A percentile compares a stretch with the other conserved stretches of the same genome.
Conservation (phyloP, 2,329 filamentous ascomycete species). For the Magnaporthiopsis poae region DNA sequence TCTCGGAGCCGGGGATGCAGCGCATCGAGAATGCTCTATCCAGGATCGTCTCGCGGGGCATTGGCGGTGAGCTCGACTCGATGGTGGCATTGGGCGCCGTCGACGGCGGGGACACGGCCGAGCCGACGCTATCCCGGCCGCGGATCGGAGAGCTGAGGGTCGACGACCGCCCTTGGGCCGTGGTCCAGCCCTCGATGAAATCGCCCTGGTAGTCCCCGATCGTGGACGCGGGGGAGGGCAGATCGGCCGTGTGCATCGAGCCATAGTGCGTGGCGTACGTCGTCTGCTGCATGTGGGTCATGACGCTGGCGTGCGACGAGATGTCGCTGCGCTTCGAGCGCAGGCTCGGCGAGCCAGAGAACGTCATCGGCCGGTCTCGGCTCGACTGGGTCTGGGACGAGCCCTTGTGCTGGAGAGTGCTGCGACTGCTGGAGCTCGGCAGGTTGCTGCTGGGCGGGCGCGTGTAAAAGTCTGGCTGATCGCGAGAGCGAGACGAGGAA, state of each 20-base stretch:
- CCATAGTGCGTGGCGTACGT: slow-evolving; percentile 39
- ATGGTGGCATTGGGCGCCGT: slow-evolving; percentile 18
- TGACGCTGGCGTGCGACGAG: slow-evolving; percentile 34
- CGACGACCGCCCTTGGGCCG: slow-evolving; percentile 49
- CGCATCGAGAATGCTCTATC: slow-evolving; percentile 56
- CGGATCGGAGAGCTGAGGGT: slow-evolving; percentile 47
- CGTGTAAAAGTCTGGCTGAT: slow-evolving; percentile 30
- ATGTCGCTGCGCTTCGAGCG: slow-evolving; percentile 54
- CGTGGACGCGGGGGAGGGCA: slow-evolving; percentile 46
- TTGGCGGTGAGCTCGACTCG: slow-evolving; percentile 40
- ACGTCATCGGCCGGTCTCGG: slow-evolving; percentile 40
- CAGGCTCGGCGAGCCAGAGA: slow-evolving; percentile 51
- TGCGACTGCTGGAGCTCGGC: slow-evolving; percentile 19
- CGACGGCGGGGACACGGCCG: slow-evolving; percentile 25
- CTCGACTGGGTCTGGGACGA: slow-evolving; percentile 39
- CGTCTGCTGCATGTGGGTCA: slow-evolving; percentile 36
- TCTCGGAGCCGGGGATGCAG: slow-evolving; percentile 51
- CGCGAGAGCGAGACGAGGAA: slow-evolving; percentile 27
- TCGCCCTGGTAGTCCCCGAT: slow-evolving; percentile 44
- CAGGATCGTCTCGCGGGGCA: slow-evolving; percentile 54
- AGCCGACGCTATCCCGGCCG: slow-evolving; percentile 45
- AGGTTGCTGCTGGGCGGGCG: slow-evolving; percentile 36
- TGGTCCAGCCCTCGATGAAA: slow-evolving; percentile 52
- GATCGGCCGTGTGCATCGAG: slow-evolving; percentile 41
- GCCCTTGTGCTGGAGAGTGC: slow-evolving; percentile 36